A percentile compares a stretch with the other conserved stretches of the same genome.
Evolutionary conservation across 2,329 filamentous ascomycete species (phyloP).

Genomic region (Aspergillus hortae): DNA sequence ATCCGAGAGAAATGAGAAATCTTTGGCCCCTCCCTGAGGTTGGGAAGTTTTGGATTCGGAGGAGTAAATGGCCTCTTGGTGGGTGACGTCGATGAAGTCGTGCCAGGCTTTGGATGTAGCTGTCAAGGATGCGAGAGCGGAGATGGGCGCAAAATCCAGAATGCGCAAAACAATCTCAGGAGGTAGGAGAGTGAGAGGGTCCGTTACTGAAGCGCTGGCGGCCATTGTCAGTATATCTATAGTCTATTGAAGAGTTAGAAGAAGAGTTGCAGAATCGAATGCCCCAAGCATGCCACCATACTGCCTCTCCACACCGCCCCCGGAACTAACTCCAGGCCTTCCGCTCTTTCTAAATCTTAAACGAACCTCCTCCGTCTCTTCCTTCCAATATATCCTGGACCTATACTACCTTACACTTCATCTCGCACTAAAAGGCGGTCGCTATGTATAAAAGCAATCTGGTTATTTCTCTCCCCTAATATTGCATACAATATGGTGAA

Average conservation of each 20-base stretch:
- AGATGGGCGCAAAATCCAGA: slow-evolving; percentile 35
- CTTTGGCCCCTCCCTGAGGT: slow-evolving; percentile 22
- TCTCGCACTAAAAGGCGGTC: too few species aligned
- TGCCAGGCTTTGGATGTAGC: slow-evolving; percentile 37
- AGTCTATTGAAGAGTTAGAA: slow-evolving; percentile 3
- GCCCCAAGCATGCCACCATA: slow-evolving; percentile 6
- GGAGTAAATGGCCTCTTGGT: slow-evolving; percentile 43
- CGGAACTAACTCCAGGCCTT: too few species aligned
- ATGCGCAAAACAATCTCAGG: slow-evolving; percentile 41
- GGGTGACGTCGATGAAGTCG: slow-evolving; percentile 40
- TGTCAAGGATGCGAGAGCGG: slow-evolving; percentile 35
- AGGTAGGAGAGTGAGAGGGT: slow-evolving; percentile 31
- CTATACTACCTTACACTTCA: too few species aligned
- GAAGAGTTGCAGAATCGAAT: slow-evolving; percentile 1
- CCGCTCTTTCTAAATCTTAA: too few species aligned
- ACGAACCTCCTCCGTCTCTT: too few species aligned
- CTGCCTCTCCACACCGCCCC: slow-evolving; percentile 10
- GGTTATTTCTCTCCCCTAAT: too few species aligned
- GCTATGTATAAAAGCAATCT: too few species aligned
- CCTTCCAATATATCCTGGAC: too few species aligned
- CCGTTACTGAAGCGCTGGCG: slow-evolving; percentile 9
- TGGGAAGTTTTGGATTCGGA: slow-evolving; percentile 33
- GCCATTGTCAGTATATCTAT: slow-evolving; percentile 15
- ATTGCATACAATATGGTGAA: too few species aligned
- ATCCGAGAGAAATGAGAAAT: slow-evolving; percentile 28